Evolutionary conservation across 2,329 filamentous ascomycete genomes (phyloP), one percentile per base, ranked within the genome.

Genomic region (Aureobasidium subglaciale): DNA sequence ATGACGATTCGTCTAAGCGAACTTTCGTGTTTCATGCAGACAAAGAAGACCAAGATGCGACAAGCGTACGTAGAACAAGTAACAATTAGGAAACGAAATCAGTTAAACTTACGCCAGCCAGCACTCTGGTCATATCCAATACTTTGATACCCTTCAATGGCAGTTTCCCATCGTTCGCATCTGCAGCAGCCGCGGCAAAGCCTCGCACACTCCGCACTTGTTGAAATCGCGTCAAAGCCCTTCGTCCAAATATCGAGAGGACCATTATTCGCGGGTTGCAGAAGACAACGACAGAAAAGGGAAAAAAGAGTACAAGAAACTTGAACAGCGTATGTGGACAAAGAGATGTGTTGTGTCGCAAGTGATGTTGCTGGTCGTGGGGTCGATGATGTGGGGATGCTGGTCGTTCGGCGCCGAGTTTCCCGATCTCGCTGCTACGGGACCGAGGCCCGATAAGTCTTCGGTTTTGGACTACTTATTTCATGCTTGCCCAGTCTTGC

Each of bases 51-150:
- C n/a, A n/a, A n/a, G n/a, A n/a, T n/a, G n/a, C n/a, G n/a, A n/a
- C n/a, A n/a, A n/a, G n/a, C n/a, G n/a, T n/a, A n/a, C n/a, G n/a
- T n/a, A n/a, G n/a, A 54, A 27, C 18, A 22, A 55, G 24, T 25
- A 30, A 58, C 38, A 49, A 46, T 11, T 11, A 35, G 13, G 30
- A 16, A 16, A 5, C 30, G 2, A 41, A 38, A 29, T 7, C 9
- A 20, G 8, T 3, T 57, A 56, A 49, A 62, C 61, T 55, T 77
- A 96, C 92, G 56, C 93, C 93, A 60, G 93, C 93, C 61, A 99
- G 75, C 1, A 99, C 93, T 73, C 93, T 82, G 3, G 92, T 97
- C 90, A 99, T 95, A 70, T 99, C 93, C 59, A 99, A 78, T 13
- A 97, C 91, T 55, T 88, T 84, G 63, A 93, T 86, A 1, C 93